Evolutionary conservation across 106 monocot species (phyloP), one percentile per base, ranked within the genome.

Genomic region (Chionographis japonica): DNA sequence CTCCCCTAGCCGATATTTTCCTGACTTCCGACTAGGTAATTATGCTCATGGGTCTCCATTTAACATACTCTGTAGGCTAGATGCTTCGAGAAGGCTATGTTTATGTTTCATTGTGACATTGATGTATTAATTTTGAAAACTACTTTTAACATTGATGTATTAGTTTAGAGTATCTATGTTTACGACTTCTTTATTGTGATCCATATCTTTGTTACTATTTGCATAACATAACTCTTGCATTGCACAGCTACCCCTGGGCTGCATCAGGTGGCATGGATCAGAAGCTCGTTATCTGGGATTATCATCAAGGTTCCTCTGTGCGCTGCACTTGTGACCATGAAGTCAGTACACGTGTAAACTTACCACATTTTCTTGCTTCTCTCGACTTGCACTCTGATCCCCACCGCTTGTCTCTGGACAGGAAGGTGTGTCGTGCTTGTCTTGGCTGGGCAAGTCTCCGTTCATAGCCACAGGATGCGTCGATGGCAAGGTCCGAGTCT

Each of bases 261-360:
- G 97, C 92, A 61, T 85, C 89, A 2, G 97, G 86, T 27, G 68
- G 97, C 40, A 83, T 97, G 87, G 97, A 97, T 78, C 67, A 76
- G 42, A 97, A 90, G 75, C 84, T 97, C 15, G 80, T 97, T 50
- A 81, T 97, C 7, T 97, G 97, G 97, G 97, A 97, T 27, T 27
- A 27, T 68, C 71, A 85, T 3, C 78, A 85, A 52, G 80, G 49
- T 54, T 83, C 85, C 36, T 74, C 74, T 13, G 70, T 37, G 3
- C 88, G 88, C 42, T 91, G 83, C 78, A 77, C 58, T 8, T 92
- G 97, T 36, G 69, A 87, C 2, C 92, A 97, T 41, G 89, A 90
- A 50, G 94, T 94, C 13, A 50, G 73, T 60, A 62, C 36, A 11
- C 18, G 6, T 12, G 5, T 10, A 65, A 54, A 3, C 39, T 4